Evolutionary conservation across 371 early-diverging fungal species (phyloP), one percentile per base, ranked within the genome.

Genomic region (Choanephora cucurbitarum): DNA sequence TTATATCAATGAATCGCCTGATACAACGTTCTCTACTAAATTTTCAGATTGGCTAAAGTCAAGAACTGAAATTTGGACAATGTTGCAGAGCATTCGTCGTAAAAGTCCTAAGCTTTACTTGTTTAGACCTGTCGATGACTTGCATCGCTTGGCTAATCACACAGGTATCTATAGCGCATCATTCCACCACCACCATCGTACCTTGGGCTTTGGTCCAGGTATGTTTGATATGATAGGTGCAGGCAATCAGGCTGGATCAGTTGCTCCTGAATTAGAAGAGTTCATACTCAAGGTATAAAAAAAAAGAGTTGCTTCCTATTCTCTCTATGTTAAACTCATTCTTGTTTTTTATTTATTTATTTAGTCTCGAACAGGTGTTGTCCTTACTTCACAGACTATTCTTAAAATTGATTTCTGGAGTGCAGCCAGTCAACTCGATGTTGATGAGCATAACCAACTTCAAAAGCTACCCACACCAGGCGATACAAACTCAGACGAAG

Each of bases 111-210:
- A 69, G 18, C 67, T 87, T 15, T 68, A 73, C n/a, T 52, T 80
- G 11, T 88, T 88, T 62, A 64, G 86, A 24, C 89, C 89, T 3
- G 81, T 86, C 10, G 84, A 86, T 41, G 87, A 88, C 53, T 67
- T 88, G 14, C 70, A 77, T 21, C 33, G 57, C 14, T 47, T 56
- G 24, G n/a, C 31, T 1, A 57, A 22, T 5, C 34, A 50, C 1
- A 41, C 34, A 6, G 55, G 24, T 45, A 45, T 22, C 22, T 56
- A 41, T 10, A 60, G 55, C 17, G 55, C 55, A 21, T 55, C 51
- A 6, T 14, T 58, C 32, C 39, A 45, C 2, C 44, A 39, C 23
- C 32, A 40, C 32, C 62, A 49, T 18, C 48, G 57, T 21, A 47
- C 50, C 5, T 41, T 58, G 18, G 64, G 63, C 0, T 55, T 49